phyloP scores from a whole-genome alignment of 441 rosid species.

The Erysimum pusillum region DNA sequence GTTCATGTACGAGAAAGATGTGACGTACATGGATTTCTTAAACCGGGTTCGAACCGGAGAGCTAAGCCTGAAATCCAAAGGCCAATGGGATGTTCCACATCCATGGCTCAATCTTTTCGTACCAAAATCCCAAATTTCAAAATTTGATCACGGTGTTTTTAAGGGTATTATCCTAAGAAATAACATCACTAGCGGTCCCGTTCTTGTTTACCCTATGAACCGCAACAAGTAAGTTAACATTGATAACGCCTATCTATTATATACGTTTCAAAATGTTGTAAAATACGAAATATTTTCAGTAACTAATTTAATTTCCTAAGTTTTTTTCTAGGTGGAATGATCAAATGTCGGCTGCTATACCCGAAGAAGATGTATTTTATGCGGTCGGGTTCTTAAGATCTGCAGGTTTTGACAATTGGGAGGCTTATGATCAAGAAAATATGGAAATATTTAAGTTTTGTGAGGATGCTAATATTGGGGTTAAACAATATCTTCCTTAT shows the following conservation, averaged over 20 bases:
- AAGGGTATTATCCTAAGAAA: constrained; percentile 65
- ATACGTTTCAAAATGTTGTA: neutral
- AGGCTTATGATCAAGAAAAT: constrained; percentile 65
- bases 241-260: neutral
- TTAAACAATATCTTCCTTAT: constrained; percentile 72
- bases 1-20: constrained; percentile 65
- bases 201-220: constrained; percentile 90
- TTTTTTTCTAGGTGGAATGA: constrained; percentile 75
- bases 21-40: constrained; percentile 66
- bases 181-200: constrained; percentile 72
- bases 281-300: neutral
- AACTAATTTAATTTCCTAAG: neutral
- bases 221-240: constrained; percentile 61
- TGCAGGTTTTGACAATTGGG: constrained; percentile 65
- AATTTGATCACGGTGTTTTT: constrained; percentile 75
- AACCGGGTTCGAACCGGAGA: constrained; percentile 85
- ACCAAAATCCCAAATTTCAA: constrained; percentile 71
- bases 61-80: constrained; percentile 63
- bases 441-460: constrained; percentile 65
- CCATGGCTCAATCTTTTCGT: constrained; percentile 94
- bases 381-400: constrained; percentile 87
- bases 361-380: constrained; percentile 85
- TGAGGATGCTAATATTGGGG: constrained; percentile 56
- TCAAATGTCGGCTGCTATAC: constrained; percentile 74
- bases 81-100: constrained; percentile 95